These are phyloP conservation scores for Grigorovia yakushimaensis DNA, from an alignment of 805 yeast species.

Conservation along the genomic window DNA sequence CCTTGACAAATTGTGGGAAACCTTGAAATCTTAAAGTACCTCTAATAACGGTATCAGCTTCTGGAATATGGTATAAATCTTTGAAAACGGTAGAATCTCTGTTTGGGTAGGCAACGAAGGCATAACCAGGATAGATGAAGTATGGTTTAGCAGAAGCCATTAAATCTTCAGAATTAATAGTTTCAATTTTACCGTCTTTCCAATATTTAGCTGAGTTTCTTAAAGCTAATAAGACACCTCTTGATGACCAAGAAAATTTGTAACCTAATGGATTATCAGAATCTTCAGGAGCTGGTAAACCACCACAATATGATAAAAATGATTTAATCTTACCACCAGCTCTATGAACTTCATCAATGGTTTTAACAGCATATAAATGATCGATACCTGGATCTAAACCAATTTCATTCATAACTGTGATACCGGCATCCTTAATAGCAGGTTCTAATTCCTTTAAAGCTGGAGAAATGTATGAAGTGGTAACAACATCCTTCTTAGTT, in stretches of 20 bases:
- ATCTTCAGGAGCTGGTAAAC: slow-evolving; percentile 95
- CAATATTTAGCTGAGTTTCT: slow-evolving; percentile 89
- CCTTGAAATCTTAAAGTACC: slow-evolving; percentile 98
- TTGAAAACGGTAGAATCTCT: slow-evolving; percentile 93
- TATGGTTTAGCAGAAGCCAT: slow-evolving; percentile 94
- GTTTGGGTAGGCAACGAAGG: slow-evolving; percentile 93
- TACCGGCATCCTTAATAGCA: slow-evolving; percentile 87
- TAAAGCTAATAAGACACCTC: slow-evolving; percentile 93
- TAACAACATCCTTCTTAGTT: slow-evolving; percentile 78
- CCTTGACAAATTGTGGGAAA: slow-evolving; percentile 96
- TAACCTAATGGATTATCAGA: slow-evolving; percentile 97
- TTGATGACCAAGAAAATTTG: slow-evolving; percentile 98
- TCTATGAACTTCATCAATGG: slow-evolving; percentile 91
- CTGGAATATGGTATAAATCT: slow-evolving; percentile 89
- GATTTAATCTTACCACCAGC: slow-evolving; percentile 87
- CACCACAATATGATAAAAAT: slow-evolving; percentile 96
- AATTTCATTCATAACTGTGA: slow-evolving; percentile 95
- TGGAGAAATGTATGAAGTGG: slow-evolving; percentile 95
- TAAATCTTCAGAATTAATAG: slow-evolving; percentile 77
- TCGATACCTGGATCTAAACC: slow-evolving; percentile 99
- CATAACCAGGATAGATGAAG: slow-evolving; percentile 90
- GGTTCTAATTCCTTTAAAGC: slow-evolving; percentile 80
- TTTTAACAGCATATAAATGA: slow-evolving; percentile 96
- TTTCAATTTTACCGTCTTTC: slow-evolving; percentile 73
- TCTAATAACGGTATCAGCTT: slow-evolving; percentile 92